Conservation (phyloP, 2,329 filamentous ascomycete species). For the Ilyonectria sp. region DNA sequence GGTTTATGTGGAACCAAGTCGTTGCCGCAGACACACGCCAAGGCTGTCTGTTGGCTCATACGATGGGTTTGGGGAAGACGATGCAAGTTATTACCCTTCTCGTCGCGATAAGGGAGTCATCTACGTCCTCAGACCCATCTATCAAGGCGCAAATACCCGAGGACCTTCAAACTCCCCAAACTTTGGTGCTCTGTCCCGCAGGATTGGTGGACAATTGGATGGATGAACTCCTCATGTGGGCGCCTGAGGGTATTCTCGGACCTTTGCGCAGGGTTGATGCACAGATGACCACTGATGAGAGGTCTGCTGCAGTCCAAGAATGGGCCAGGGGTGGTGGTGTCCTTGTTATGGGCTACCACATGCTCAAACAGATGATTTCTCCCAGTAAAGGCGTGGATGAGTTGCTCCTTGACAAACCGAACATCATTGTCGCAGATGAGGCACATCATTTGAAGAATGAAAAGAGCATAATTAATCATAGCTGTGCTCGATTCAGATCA, state of each 20-base stretch:
- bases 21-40: slow-evolving; percentile 73
- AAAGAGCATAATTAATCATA: slow-evolving; percentile 64
- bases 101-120: slow-evolving; percentile 78
- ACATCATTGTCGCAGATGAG: slow-evolving; percentile 87
- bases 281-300: slow-evolving; percentile 51
- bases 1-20: slow-evolving; percentile 91
- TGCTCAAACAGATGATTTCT: slow-evolving; percentile 67
- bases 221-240: slow-evolving; percentile 83
- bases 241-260: slow-evolving; percentile 69
- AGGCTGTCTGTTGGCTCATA: slow-evolving; percentile 88
- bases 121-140: slow-evolving; percentile 68
- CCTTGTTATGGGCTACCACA: slow-evolving; percentile 81
- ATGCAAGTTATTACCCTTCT: slow-evolving; percentile 93
- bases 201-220: slow-evolving; percentile 86
- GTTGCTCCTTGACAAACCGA: slow-evolving; percentile 73
- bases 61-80: slow-evolving; percentile 94
- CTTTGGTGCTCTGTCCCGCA: slow-evolving; percentile 83
- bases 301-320: slow-evolving; percentile 61
- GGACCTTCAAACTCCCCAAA: slow-evolving; percentile 73
- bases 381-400: slow-evolving; percentile 53
- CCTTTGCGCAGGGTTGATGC: slow-evolving; percentile 69
- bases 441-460: slow-evolving; percentile 85
- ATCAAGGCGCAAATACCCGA: slow-evolving; percentile 78
- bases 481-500: slow-evolving; percentile 74
- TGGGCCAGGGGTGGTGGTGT: slow-evolving; percentile 81